Conservation (phyloP, 768 basidiomycete genomes). For the Tulasnella calospora region DNA sequence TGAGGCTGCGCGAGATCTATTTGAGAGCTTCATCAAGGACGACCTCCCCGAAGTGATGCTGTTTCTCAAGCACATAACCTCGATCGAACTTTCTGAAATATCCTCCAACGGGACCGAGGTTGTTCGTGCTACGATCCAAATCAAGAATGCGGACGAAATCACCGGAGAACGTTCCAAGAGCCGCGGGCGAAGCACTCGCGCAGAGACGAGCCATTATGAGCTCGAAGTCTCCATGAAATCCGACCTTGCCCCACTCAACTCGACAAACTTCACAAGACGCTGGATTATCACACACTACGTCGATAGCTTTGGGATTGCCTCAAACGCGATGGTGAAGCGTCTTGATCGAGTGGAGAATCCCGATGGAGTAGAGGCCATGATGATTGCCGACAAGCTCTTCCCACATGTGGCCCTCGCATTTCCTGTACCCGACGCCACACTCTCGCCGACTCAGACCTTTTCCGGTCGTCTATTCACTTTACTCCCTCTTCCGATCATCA, state of each 20-base stretch:
- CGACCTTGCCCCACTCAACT: background rate
- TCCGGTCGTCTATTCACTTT: constrained; percentile 47
- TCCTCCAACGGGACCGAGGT: constrained; percentile 30
- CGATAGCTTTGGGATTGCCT: constrained; percentile 34
- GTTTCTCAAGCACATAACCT: constrained; percentile 13
- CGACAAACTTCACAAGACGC: background rate
- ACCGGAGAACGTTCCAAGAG: background rate
- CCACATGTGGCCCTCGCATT: constrained; percentile 38
- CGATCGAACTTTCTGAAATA: constrained; percentile 44
- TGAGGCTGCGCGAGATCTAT: too few relatives aligned
- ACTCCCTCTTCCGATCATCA: constrained; percentile 47
- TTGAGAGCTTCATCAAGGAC: background rate
- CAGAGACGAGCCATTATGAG: background rate
- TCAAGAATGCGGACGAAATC: background rate
- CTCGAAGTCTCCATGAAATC: background rate
- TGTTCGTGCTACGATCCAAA: constrained; percentile 25
- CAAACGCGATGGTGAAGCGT: background rate
- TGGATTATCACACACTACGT: constrained; percentile 30
- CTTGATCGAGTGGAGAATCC: background rate
- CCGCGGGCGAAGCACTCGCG: background rate
- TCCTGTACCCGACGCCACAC: constrained; percentile 32
- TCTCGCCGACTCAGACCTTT: background rate
- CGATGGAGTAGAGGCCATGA: too few relatives aligned
- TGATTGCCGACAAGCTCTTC: constrained; percentile 41
- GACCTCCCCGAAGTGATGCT: constrained; percentile 18